These are phyloP conservation scores for Metschnikowia proteae DNA, from an alignment of 805 yeast species.

Conservation along the genomic window DNA sequence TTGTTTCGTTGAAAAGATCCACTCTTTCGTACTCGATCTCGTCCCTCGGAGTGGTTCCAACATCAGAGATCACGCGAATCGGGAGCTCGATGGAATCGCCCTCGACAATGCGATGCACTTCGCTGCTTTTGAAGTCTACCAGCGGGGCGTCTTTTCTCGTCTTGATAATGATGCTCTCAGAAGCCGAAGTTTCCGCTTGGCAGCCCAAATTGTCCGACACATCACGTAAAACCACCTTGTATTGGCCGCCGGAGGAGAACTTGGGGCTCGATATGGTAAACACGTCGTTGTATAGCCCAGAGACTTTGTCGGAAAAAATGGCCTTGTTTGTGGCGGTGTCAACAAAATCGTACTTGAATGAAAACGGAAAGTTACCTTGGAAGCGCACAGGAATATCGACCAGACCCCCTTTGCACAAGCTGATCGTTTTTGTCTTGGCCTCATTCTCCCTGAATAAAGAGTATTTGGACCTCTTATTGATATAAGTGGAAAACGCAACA, in stretches of 20 bases:
- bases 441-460: constrained; percentile 24
- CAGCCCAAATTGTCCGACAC: constrained; percentile 78
- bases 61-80: constrained; percentile 31
- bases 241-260: constrained; percentile 68
- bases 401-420: constrained; percentile 30
- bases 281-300: constrained; percentile 21
- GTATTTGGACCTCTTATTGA: constrained; percentile 61
- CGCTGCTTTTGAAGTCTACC: constrained; percentile 26
- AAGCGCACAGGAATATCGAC: constrained; percentile 51
- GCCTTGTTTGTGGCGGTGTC: constrained; percentile 34
- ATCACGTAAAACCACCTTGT: constrained; percentile 56
- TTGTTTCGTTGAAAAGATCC: constrained; percentile 18
- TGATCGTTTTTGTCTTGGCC: constrained; percentile 16
- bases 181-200: constrained; percentile 60
- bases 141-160: constrained; percentile 70
- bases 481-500: constrained; percentile 57
- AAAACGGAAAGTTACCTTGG: constrained; percentile 79
- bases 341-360: constrained; percentile 63
- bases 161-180: constrained; percentile 55
- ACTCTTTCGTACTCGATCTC: constrained; percentile 29
- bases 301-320: constrained; percentile 28
- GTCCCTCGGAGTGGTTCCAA: constrained; percentile 28
- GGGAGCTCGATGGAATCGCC: constrained; percentile 63
- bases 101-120: constrained; percentile 47
- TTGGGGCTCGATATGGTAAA: constrained; percentile 51